Evolutionary conservation across 2,329 filamentous ascomycete species (phyloP).

Genomic region (Calonectria henricotiae): DNA sequence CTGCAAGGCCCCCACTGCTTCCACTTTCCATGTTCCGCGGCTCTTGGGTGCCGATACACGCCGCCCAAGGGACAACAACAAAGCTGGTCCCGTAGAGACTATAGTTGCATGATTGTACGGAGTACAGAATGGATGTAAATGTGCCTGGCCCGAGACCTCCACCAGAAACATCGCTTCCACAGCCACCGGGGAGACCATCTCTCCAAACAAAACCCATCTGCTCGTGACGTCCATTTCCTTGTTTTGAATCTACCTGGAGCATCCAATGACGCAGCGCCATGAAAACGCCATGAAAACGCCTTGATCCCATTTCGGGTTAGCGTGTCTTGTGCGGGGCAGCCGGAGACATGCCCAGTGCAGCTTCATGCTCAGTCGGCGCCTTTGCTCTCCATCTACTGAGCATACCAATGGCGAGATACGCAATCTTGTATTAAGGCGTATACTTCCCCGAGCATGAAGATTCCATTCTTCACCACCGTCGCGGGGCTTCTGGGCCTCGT

Average conservation of each 20-base stretch:
- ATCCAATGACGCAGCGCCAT: neutral
- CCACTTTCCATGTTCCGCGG: neutral
- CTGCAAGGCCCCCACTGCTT: slow-evolving; percentile 8
- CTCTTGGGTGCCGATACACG: neutral
- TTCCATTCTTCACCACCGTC: neutral
- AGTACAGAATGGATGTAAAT: no score
- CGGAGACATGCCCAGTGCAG: slow-evolving; percentile 5
- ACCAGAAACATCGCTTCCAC: neutral
- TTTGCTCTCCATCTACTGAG: neutral
- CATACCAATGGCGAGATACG: neutral
- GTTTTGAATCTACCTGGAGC: slow-evolving; percentile 3
- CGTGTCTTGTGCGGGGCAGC: slow-evolving; percentile 3
- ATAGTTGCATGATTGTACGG: neutral
- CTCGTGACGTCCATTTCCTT: neutral
- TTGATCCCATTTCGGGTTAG: neutral
- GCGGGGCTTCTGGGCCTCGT: slow-evolving; percentile 5
- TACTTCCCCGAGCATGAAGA: neutral
- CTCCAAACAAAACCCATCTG: neutral
- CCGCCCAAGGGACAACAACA: neutral
- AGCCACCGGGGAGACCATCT: neutral
- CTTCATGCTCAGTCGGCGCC: neutral
- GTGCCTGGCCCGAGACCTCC: no score
- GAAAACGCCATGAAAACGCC: neutral
- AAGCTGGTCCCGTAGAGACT: neutral
- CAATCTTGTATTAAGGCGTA: neutral